Evolutionary conservation across 371 early-diverging fungal genomes (phyloP), one percentile per base, ranked within the genome.

Genomic region (Mucor lusitanicus): DNA sequence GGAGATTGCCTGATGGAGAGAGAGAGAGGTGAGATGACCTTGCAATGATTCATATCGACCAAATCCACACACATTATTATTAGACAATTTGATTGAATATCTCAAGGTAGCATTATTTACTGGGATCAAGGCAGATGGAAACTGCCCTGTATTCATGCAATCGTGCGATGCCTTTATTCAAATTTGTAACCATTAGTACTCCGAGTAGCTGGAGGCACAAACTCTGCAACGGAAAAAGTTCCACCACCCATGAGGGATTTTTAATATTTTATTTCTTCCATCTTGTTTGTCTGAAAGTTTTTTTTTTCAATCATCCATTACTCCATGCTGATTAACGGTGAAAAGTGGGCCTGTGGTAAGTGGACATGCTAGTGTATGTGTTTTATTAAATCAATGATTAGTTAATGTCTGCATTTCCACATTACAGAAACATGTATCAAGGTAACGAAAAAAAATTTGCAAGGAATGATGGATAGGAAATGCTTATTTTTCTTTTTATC

Each of bases 391-490:
- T 25, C 11, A 23, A 19, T 50, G 23, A 30, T 5, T 33, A 59
- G n/a, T 32, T 33, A 5, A 4, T 30, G 15, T 23, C 28, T 53
- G 5, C 28, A 25, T 55, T 46, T 59, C 6, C n/a, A 13, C 37
- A 37, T 13, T 3, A 61, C 67, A 80, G 80, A 75, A 44, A 80
- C 80, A n/a, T 80, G 80, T 59, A 75, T 80, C 44, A 80, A 80
- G 65, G 80, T 80, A 77, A 28, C 30, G 30, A 6, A 30, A n/a
- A n/a, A n/a, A n/a, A n/a, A 17, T 50, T 4, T 8, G 30, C 30
- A 3, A 21, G 28, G 9, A 8, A 23, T 25, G 23, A 11, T 11
- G 9, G 21, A n/a, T 53, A 39, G 28, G 6, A 30, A 44, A 37
- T 11, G 28, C 19, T 59, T 3, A 32, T 32, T 33, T 28, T 35